Base-by-base conservation (phyloP, 768 basidiomycete species). In the Boletus tylopilopsis region DNA sequence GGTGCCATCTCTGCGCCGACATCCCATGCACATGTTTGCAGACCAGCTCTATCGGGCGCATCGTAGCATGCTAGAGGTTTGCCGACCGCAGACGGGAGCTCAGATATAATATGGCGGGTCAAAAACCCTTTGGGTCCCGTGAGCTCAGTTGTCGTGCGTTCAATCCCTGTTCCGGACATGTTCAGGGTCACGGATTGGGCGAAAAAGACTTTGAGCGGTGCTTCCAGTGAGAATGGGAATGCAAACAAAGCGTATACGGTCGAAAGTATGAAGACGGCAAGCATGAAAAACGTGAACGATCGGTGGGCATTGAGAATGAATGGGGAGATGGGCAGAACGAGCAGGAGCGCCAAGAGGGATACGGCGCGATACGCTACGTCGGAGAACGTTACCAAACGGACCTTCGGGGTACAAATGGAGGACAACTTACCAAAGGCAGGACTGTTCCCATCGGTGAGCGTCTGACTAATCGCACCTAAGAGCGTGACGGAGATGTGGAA, bases 201-300 rank as follows among this genome's bases (percentile, higher is more conserved):
- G 73, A 90, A 91, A 66, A 74, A 87, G 1, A 89, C 67, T 54
- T 87, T 89, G 59, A 90, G 68, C 0, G 87, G 87, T 5, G 76
- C 64, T 19, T 76, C 64, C 34, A 72, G 66, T 15, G 78, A 77
- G 71, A 91, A 90, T 0, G 88, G 88, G 68, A 82, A 81, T 7
- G 64, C 69, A 6, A 74, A 48, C 62, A 74, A 71, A 44, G 68
- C 63, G 57, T 74, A 81, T 12, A 68, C 45, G 0, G 76, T 77
- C 13, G 74, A 69, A 9, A 73, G 33, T 11, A 77, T 41, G 54
- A 83, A 76, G 6, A 79, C 35, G 9, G 72, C 30, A 21, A 79
- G 47, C 9, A 74, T 59, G 30, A 69, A 30, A 16, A 67, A 11
- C 6, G 71, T 71, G 24, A 79, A 57, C 48, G 49, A 62, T 24